Base-by-base conservation (phyloP, 2,329 filamentous ascomycete genomes). In the Colletotrichum gigasporum region DNA sequence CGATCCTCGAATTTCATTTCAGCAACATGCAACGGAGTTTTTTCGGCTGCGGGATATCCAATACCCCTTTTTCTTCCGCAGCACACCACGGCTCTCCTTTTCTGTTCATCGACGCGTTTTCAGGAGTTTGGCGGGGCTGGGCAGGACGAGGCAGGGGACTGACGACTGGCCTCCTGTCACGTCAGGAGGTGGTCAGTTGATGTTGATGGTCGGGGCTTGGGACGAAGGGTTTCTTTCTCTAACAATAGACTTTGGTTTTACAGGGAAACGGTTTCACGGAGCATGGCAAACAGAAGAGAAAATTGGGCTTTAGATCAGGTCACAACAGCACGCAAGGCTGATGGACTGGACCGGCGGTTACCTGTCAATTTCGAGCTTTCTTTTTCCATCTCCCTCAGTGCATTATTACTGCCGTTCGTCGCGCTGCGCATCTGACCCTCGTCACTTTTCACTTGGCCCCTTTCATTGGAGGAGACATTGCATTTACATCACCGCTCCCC, bases 231-330 rank as follows among this genome's bases (percentile, higher is more conserved):
- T 55, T 55, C 48, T 55, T 50, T 48, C 34, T 62, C 56, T 44
- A 50, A 50, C 34, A 50, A 34, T 65, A 65, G 58, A 65, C 59
- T 56, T 51, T 39, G 51, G 63, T 35, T 30, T 53, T 42, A 44
- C 22, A 24, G 44, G 57, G 32, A 34, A 57, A 34, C 22, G 63
- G 63, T 52, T 39, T 55, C 45, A 63, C 32, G 63, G 63, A 57
- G 47, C 41, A 65, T 58, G 58, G 51, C 35, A 52, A 52, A 47
- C 50, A 63, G 47, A 60, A 62, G 41, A 51, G 34, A 63, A 65
- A 64, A 37, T 37, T 11, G 26, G 63, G 58, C 57, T 32, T 65
- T 65, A 65, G 63, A 65, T 51, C 26, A 54, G 35, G 48, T 54
- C 28, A 39, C 37, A 51, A 51, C 58, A 63, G 51, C 44, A 65